Evolutionary conservation across 176 grass and related monocot genomes (phyloP), one percentile per base, ranked within the genome.

Genomic region (Cenchrus americanus): DNA sequence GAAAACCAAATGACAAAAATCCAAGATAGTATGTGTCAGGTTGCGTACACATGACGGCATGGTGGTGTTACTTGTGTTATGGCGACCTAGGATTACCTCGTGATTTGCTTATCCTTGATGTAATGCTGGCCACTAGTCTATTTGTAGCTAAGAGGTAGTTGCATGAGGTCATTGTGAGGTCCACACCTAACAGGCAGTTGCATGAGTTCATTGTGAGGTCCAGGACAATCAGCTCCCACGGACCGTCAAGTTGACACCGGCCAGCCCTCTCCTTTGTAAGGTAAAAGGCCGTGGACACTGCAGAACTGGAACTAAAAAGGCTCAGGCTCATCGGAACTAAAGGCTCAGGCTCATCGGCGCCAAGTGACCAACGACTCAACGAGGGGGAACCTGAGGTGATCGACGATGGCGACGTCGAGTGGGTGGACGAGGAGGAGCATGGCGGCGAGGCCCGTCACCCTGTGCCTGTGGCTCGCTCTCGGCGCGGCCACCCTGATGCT

Each of bases 401-500:
- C 51, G 1, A 46, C 34, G 14, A 87, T 87, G 89, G 44, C 75
- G 71, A 86, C 34, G 34, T 37, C 34, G 34, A 37, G 34, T 37
- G 34, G 34, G 34, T 37, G 34, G 34, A 37, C 32, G 78, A 8
- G 13, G 50, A 55, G 41, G 66, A 77, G 22, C 44, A 37, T 4
- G 34, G 34, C 4, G 34, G 34, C 34, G 34, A 37, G 34, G 34
- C 34, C 34, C 34, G 4, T 37, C 34, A 27, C 72, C 47, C 55
- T 76, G 23, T 91, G 80, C 55, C 62, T 87, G n/a, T 98, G 92
- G 82, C 75, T 95, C 14, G 22, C 86, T 71, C 71, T 93, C 57
- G 44, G 86, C 89, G 84, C 62, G 61, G 78, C 79, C 79, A 80
- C 84, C 62, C 69, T 95, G 62, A 80, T 44, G 77, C 85, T 93